These are phyloP conservation scores for Phytopythium kandeliae DNA, from an alignment of 352 stramenopile species.

Conservation along the genomic window DNA sequence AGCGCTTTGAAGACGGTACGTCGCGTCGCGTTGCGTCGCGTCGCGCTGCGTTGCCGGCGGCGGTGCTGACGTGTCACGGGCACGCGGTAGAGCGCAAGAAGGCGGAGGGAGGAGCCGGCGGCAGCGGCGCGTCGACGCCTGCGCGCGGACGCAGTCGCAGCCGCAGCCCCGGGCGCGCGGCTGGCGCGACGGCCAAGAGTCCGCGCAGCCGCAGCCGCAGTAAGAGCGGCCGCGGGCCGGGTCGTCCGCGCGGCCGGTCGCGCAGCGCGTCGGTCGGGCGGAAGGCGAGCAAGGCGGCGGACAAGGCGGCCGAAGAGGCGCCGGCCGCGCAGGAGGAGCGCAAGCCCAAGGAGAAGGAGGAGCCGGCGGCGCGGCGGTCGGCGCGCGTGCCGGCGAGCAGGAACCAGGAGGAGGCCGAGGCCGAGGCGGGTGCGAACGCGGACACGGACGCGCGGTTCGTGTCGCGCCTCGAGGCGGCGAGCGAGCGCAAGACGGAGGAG, in stretches of 20 bases:
- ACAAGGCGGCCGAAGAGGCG: conserved; percentile 14
- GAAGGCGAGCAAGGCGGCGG: conserved; percentile 11
- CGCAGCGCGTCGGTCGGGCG: conserved; percentile 54
- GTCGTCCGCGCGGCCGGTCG: conserved; percentile 38
- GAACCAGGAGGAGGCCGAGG: conserved; percentile 12
- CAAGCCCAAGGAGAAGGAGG: conserved; percentile 12
- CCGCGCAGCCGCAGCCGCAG: conserved; percentile 13
- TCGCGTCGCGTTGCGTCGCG: not conserved
- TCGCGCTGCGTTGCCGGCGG: no score
- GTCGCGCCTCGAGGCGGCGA: conserved; percentile 19
- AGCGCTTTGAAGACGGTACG: conserved; percentile 59
- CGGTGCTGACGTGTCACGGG: no score
- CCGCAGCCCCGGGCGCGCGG: conserved; percentile 35
- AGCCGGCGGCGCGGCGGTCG: conserved; percentile 2
- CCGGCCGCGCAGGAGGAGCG: conserved; percentile 13
- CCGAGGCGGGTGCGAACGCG: conserved; percentile 21
- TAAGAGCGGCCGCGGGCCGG: conserved; percentile 26
- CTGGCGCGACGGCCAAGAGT: conserved; percentile 26
- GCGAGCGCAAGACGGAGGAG: conserved; percentile 22
- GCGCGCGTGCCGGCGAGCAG: conserved; percentile 6
- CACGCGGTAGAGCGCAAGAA: conserved; percentile 49
- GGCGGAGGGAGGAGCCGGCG: conserved; percentile 14
- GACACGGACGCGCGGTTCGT: conserved; percentile 32
- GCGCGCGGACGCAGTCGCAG: conserved; percentile 21
- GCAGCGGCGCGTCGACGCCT: conserved; percentile 12